Conservation (phyloP, 2,329 filamentous ascomycete genomes). For the Grosmannia penicillata region DNA sequence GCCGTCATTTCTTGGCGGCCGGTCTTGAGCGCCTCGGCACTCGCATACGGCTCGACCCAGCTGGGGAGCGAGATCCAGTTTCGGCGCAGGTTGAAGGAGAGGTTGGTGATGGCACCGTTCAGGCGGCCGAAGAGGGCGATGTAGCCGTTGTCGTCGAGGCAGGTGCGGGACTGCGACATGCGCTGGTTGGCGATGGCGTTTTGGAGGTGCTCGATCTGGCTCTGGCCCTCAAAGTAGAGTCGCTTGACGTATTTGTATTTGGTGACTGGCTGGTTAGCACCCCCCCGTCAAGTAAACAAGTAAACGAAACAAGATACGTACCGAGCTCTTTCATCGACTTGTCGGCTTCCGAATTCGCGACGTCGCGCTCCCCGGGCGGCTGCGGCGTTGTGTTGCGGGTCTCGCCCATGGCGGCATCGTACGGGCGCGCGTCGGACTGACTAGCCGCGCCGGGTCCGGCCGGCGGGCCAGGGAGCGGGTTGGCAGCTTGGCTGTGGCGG, state of each 20-base stretch:
- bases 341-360: conserved; percentile 27
- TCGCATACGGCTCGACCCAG: conserved; percentile 71
- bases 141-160: conserved; percentile 92
- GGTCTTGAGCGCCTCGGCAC: conserved; percentile 67
- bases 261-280: conserved; percentile 25
- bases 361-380: conserved; percentile 23
- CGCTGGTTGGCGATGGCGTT: conserved; percentile 96
- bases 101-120: conserved; percentile 85
- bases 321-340: conserved; percentile 43
- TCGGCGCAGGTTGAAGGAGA: conserved; percentile 92
- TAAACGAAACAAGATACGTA: conserved; percentile 19
- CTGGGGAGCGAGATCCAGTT: conserved; percentile 71
- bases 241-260: conserved; percentile 99
- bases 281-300: background rate
- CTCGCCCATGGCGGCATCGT: conserved; percentile 30
- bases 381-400: conserved; percentile 44
- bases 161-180: conserved; percentile 84
- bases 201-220: conserved; percentile 86
- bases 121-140: conserved; percentile 75
- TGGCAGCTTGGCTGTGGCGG: conserved; percentile 29
- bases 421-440: conserved; percentile 21
- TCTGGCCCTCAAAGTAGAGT: conserved; percentile 91
- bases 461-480: conserved; percentile 9
- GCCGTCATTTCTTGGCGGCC: conserved; percentile 98
- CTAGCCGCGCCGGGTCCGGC: conserved; percentile 15